Percentiles rank a stretch among this genome's conserved stretches.
These are phyloP conservation scores for Epichloe sibirici DNA, from an alignment of 2,329 filamentous ascomycete genomes.

Conservation along the genomic window DNA sequence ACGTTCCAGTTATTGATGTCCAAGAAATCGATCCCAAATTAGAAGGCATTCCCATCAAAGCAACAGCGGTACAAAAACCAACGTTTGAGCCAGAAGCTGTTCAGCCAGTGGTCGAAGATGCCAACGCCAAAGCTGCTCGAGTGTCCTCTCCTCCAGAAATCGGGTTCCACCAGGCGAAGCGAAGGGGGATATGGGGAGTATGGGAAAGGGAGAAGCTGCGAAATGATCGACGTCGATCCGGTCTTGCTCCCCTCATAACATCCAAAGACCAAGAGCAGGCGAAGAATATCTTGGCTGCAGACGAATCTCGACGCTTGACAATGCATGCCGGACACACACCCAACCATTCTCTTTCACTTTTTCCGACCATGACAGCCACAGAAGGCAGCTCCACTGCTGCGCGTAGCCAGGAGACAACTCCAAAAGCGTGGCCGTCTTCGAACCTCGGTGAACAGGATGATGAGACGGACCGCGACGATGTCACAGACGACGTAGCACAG, in stretches of 20 bases:
- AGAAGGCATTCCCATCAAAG: conserved; percentile 47
- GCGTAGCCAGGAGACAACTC: conserved; percentile 18
- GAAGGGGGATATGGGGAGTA: background rate
- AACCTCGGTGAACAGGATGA: background rate
- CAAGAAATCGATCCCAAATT: conserved; percentile 44
- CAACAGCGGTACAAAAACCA: conserved; percentile 37
- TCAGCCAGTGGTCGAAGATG: conserved; percentile 18
- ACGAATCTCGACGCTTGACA: conserved; percentile 39
- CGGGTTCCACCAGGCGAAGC: background rate
- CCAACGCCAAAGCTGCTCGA: conserved; percentile 18
- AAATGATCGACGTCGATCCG: conserved; percentile 3
- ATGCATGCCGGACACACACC: conserved; percentile 54
- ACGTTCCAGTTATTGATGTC: conserved; percentile 41
- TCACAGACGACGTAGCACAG: background rate
- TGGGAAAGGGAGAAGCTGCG: conserved; percentile 3
- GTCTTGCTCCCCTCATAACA: conserved; percentile 6
- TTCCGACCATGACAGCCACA: conserved; percentile 33
- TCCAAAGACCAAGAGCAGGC: conserved; percentile 28
- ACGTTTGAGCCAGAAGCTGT: conserved; percentile 27
- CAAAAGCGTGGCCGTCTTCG: conserved; percentile 12
- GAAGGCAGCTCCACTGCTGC: conserved; percentile 17
- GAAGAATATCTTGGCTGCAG: conserved; percentile 32
- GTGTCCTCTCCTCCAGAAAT: conserved; percentile 13
- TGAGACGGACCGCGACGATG: background rate
- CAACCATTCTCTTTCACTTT: conserved; percentile 43